phyloP scores from a whole-genome alignment of 805 yeast genomes.

The Cyberlindnera veronae region DNA sequence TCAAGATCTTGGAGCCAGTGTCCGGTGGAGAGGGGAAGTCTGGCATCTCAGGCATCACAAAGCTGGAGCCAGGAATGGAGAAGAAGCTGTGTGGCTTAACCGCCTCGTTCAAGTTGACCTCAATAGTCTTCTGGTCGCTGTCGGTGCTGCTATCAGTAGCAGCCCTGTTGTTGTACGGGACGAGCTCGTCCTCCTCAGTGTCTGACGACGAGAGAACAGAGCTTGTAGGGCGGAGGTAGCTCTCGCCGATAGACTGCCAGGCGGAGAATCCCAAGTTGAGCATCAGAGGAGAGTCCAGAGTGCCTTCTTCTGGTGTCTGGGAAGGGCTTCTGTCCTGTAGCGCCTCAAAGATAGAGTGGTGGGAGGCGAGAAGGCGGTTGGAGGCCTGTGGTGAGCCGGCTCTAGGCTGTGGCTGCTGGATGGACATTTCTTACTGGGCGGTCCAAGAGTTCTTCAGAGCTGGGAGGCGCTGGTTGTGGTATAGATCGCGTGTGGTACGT shows the following conservation, averaged over 20 bases:
- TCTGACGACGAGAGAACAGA: conserved; percentile 29
- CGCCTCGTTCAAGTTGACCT: conserved; percentile 21
- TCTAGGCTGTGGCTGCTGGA: conserved; percentile 22
- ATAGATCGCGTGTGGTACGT: too few relatives aligned
- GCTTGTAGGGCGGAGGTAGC: conserved; percentile 24
- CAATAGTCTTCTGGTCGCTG: conserved; percentile 26
- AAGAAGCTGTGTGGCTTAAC: conserved; percentile 7
- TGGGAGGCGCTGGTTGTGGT: too few relatives aligned
- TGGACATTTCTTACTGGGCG: too few relatives aligned
- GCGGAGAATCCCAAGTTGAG: conserved; percentile 24
- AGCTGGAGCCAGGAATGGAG: conserved; percentile 8
- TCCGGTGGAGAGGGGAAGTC: neutral
- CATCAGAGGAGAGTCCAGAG: conserved; percentile 1
- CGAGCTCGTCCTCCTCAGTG: conserved; percentile 25
- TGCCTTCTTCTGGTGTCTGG: neutral
- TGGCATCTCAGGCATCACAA: conserved; percentile 21
- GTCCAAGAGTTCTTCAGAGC: too few relatives aligned
- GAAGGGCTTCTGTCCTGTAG: conserved; percentile 14
- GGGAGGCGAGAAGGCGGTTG: conserved; percentile 23
- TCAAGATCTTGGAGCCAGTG: conserved; percentile 18
- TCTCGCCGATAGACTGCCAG: conserved; percentile 24
- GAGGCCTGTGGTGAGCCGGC: conserved; percentile 10
- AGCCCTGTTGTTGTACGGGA: neutral
- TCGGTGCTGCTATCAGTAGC: conserved; percentile 1
- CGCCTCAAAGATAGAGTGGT: conserved; percentile 25